A percentile compares a stretch with the other conserved stretches of the same genome.
These are phyloP conservation scores for Boletellus deceptivus DNA, from an alignment of 1,284 basidiomycete genomes.

Conservation along the genomic window DNA sequence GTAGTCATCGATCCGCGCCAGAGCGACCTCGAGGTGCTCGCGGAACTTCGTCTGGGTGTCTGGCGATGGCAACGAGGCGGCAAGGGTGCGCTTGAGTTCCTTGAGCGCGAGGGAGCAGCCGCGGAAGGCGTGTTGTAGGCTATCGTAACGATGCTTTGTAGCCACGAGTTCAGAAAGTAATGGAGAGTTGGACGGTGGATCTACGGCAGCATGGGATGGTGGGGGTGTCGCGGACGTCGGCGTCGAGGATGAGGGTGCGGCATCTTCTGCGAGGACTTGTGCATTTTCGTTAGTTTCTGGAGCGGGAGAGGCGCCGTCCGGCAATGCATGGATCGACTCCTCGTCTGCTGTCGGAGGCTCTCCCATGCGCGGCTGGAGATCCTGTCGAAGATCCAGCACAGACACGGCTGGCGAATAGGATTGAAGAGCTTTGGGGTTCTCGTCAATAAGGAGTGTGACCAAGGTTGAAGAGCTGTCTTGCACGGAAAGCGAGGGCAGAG, in stretches of 20 bases:
- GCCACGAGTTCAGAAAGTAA: conserved; percentile 46
- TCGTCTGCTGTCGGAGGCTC: background rate
- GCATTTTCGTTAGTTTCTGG: background rate
- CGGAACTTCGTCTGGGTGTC: conserved; percentile 14
- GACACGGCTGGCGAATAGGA: conserved; percentile 20
- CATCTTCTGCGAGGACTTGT: background rate
- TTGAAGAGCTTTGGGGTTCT: conserved; percentile 5
- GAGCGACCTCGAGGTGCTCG: conserved; percentile 47
- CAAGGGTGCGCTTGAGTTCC: conserved; percentile 47
- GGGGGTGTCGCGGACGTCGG: background rate
- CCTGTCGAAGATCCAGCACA: conserved; percentile 14
- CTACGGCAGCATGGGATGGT: background rate
- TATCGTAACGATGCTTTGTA: conserved; percentile 57
- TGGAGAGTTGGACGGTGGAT: conserved; percentile 22
- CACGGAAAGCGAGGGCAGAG: background rate
- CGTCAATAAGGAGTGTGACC: conserved; percentile 12
- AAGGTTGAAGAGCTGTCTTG: conserved; percentile 7
- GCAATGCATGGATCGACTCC: background rate
- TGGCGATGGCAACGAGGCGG: conserved; percentile 14
- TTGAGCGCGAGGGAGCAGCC: conserved; percentile 68
- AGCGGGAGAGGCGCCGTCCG: background rate
- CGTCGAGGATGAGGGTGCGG: background rate
- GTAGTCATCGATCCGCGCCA: conserved; percentile 73
- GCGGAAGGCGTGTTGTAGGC: conserved; percentile 60
- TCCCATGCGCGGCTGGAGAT: background rate